These are phyloP conservation scores for Tubosaeta brunneosetosa DNA, from an alignment of 768 basidiomycete genomes.

Conservation along the genomic window DNA sequence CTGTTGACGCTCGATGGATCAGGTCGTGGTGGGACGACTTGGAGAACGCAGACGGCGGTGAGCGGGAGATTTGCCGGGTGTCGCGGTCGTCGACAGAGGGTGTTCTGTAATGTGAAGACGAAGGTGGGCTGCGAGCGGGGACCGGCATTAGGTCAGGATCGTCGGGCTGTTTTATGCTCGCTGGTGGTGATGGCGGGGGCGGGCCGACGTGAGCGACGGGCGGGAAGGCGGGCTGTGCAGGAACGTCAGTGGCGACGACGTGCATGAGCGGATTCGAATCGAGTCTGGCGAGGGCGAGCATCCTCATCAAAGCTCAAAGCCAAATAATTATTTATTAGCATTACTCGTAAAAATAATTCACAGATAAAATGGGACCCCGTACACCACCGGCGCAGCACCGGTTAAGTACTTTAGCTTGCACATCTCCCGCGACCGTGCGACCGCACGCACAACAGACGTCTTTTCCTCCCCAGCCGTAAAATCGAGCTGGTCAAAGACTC, in stretches of 20 bases:
- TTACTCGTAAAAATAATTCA: constrained; percentile 18
- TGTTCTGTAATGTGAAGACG: not conserved
- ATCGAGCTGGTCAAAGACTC: constrained; percentile 71
- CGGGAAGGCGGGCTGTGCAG: not conserved
- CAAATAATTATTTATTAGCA: not conserved
- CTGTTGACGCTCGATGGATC: constrained; percentile 47
- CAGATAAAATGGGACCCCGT: constrained; percentile 92
- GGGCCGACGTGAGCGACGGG: constrained; percentile 37
- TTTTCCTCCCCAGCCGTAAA: not conserved
- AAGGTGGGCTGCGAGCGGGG: not conserved
- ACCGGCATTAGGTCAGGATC: not conserved
- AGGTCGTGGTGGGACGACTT: constrained; percentile 24
- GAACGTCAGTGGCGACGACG: constrained; percentile 24
- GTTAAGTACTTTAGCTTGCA: constrained; percentile 93
- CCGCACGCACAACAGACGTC: constrained; percentile 64
- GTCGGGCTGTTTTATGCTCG: constrained; percentile 32
- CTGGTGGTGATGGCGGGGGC: constrained; percentile 53
- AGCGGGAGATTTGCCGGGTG: constrained; percentile 4
- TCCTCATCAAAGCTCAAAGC: not conserved
- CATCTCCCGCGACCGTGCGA: constrained; percentile 70
- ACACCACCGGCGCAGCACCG: constrained; percentile 91
- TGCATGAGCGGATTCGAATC: constrained; percentile 34
- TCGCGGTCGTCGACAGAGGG: constrained; percentile 13
- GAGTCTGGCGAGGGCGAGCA: constrained; percentile 25
- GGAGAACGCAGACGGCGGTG: constrained; percentile 18